phyloP scores from a whole-genome alignment of 2,329 filamentous ascomycete species.

The Pseudocercospora pini-densiflorae region DNA sequence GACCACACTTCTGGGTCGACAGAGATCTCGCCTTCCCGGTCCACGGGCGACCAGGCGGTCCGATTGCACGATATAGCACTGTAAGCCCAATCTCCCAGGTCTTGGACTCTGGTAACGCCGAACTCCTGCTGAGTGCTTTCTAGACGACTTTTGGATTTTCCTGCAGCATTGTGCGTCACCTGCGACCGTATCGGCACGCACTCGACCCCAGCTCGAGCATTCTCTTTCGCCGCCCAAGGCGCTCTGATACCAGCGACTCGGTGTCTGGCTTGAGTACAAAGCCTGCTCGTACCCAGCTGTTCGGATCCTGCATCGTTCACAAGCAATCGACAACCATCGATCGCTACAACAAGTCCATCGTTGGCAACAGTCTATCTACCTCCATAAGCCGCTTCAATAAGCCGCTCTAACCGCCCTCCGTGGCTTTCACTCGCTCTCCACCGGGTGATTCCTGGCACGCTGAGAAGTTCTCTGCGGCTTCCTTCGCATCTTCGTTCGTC shows the following conservation, averaged over 20 bases:
- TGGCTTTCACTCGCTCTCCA: conserved; percentile 39
- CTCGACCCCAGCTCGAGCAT: conserved; percentile 26
- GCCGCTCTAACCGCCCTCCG: conserved; percentile 34
- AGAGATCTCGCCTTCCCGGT: conserved; percentile 43
- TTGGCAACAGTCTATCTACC: conserved; percentile 13
- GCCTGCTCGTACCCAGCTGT: conserved; percentile 38
- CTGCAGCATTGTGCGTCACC: conserved; percentile 51
- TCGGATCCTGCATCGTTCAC: conserved; percentile 36
- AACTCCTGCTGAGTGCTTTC: conserved; percentile 47
- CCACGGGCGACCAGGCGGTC: conserved; percentile 43
- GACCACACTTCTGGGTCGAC: conserved; percentile 50
- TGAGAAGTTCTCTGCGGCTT: conserved; percentile 31
- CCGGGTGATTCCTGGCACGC: conserved; percentile 36
- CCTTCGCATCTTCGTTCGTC: conserved; percentile 30
- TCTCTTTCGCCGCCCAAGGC: conserved; percentile 31
- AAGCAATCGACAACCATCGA: conserved; percentile 30
- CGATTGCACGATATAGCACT: conserved; percentile 34
- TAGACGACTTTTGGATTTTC: conserved; percentile 49
- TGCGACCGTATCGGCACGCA: conserved; percentile 32
- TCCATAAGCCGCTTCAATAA: conserved; percentile 21
- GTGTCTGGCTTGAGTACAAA: conserved; percentile 44
- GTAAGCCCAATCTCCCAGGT: conserved; percentile 47
- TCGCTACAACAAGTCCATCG: conserved; percentile 16
- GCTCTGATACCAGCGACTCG: conserved; percentile 33
- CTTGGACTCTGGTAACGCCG: conserved; percentile 39